Base-by-base conservation (phyloP, 768 basidiomycete species). In the Exsudoporus frostii region DNA sequence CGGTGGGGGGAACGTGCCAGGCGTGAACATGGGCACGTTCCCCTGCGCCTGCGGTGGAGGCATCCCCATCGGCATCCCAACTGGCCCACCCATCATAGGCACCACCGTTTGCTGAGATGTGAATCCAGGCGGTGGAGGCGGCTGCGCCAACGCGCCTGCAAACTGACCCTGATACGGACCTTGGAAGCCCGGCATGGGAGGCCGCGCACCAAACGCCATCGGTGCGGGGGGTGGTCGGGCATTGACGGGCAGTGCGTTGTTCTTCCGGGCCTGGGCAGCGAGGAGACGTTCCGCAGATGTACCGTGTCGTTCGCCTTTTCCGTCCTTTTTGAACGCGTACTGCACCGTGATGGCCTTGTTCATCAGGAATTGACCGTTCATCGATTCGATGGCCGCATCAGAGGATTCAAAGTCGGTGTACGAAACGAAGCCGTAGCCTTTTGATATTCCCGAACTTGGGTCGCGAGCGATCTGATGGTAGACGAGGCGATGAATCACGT, bases 291-390 rank as follows among this genome's bases (percentile, higher is more conserved):
- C 97, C n/a, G 97, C 95, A 15, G 89, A 79, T 11, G 96, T 97
- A 27, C 97, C 97, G 65, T 98, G 97, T 5, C 97, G 83, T 71
- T 99, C 97, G 52, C 96, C 96, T 67, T 98, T 96, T 40, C 92
- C 94, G 65, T 98, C 97, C 74, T 98, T 98, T 75, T 99, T 98
- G 81, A 98, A 98, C 2, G 97, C 96, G 69, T 97, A 99, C 68
- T 98, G 94, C 11, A 97, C 94, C 17, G 88, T 85, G 66, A 99
- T 92, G 49, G 94, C 89, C 74, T 98, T 98, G 79, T 98, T 98
- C 88, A 95, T 95, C 43, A 98, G 79, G 82, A 92, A 98, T 66
- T 98, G 95, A 36, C 86, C 85, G 61, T 98, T 95, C 96, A 98
- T 98, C 10, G 92, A 84, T 70, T 98, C 97, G 51, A 96, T 81